phyloP scores from a whole-genome alignment of 441 rosid species.

The Flueggea neowawraea region DNA sequence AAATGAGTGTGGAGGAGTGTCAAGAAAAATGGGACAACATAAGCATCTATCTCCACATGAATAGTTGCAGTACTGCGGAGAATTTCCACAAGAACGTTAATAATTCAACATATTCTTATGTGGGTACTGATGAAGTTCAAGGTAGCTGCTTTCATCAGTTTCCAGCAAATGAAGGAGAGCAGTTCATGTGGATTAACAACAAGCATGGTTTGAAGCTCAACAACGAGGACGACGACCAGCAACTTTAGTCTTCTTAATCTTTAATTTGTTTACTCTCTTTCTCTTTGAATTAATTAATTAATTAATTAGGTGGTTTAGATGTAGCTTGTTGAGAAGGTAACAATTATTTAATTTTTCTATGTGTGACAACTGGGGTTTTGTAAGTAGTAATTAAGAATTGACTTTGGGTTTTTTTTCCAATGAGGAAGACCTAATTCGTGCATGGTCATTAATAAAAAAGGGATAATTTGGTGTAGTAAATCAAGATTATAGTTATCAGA shows the following conservation, averaged over 20 bases:
- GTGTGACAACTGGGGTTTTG: too few relatives aligned
- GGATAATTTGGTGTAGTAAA: too few relatives aligned
- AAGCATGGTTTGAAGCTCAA: conserved; percentile 10
- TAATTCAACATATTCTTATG: conserved; percentile 10
- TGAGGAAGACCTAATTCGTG: too few relatives aligned
- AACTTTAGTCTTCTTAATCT: not conserved
- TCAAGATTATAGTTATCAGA: too few relatives aligned
- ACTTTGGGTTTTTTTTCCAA: too few relatives aligned
- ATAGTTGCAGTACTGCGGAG: too few relatives aligned
- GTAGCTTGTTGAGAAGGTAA: conserved; percentile 16
- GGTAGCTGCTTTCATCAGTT: conserved; percentile 19
- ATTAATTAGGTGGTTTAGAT: conserved; percentile 2
- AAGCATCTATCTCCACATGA: conserved; percentile 22
- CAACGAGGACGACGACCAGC: conserved; percentile 18
- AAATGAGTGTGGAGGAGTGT: conserved; percentile 25
- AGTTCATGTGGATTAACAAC: conserved; percentile 15
- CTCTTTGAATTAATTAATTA: too few relatives aligned
- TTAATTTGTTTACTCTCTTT: not conserved
- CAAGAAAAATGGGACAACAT: conserved; percentile 37
- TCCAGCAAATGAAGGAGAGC: conserved; percentile 19
- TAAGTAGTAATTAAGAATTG: too few relatives aligned
- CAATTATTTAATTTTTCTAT: not conserved
- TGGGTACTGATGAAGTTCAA: conserved; percentile 13
- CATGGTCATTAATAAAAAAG: too few relatives aligned
- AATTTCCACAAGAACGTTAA: conserved; percentile 8